A percentile compares a stretch with the other conserved stretches of the same genome.
Evolutionary conservation across 305 asterid species (phyloP).

Genomic region (Fraxinus ornus): DNA sequence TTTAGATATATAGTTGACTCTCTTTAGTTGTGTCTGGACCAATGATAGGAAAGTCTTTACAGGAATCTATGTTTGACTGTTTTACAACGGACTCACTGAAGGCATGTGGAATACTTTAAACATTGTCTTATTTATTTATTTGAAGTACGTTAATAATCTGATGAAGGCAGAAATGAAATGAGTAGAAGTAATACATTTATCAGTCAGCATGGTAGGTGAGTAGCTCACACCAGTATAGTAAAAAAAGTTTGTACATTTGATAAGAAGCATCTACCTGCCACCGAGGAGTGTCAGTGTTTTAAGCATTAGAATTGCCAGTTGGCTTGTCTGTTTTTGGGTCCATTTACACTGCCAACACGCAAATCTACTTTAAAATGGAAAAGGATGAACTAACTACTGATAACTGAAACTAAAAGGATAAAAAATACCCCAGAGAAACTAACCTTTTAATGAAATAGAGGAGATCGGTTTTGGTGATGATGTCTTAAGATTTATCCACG

Average conservation of each 20-base stretch:
- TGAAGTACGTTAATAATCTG: not conserved
- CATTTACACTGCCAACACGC: not conserved
- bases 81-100: not conserved
- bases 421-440: not conserved
- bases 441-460: not conserved
- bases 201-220: not conserved
- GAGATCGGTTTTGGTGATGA: not conserved
- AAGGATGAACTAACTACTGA: not conserved
- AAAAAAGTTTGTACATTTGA: not conserved
- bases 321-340: not conserved
- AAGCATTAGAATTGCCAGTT: not conserved
- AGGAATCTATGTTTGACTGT: not conserved
- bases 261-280: not conserved
- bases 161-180: not conserved
- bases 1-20: not conserved
- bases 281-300: not conserved
- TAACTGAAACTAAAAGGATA: not conserved
- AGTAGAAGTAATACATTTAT: not conserved
- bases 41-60: not conserved
- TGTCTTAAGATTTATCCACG: not conserved
- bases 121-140: not conserved
- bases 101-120: not conserved
- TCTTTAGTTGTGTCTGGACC: not conserved
- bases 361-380: not conserved
- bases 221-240: not conserved